Evolutionary conservation across 768 basidiomycete genomes (phyloP).

Genomic region (Baorangia bicolor): DNA sequence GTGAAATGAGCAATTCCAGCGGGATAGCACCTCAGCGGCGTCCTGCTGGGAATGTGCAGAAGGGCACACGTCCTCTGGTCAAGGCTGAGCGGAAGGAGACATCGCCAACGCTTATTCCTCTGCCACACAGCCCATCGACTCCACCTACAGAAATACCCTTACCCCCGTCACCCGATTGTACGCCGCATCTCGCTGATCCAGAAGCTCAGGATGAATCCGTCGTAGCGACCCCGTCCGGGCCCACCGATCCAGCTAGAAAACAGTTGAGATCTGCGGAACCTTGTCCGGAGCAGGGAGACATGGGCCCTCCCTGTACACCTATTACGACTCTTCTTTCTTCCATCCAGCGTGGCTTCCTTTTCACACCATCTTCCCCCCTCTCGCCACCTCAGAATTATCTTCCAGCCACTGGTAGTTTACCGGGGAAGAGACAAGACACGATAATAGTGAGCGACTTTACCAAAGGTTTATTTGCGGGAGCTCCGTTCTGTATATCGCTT

Average conservation of each 20-base stretch:
- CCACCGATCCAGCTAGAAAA: background rate
- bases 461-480: background rate
- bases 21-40: constrained; percentile 7
- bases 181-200: background rate
- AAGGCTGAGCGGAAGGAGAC: constrained; percentile 14
- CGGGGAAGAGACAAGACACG: constrained; percentile 7
- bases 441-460: background rate
- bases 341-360: constrained; percentile 68
- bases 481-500: constrained; percentile 9
- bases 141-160: constrained; percentile 20
- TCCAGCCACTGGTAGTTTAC: background rate
- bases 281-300: constrained; percentile 2
- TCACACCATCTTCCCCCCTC: constrained; percentile 60
- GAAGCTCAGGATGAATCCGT: constrained; percentile 4
- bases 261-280: background rate
- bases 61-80: constrained; percentile 11
- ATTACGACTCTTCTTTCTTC: constrained; percentile 62
- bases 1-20: constrained; percentile 4
- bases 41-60: constrained; percentile 3
- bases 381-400: constrained; percentile 55
- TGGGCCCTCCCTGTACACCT: constrained; percentile 47
- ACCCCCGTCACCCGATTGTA: constrained; percentile 18
- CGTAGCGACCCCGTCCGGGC: background rate
- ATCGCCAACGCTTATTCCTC: constrained; percentile 17
- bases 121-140: constrained; percentile 23